Percentiles rank a stretch among this genome's conserved stretches.
Conservation (phyloP, 768 basidiomycete genomes). For the Lentinula sp. region DNA sequence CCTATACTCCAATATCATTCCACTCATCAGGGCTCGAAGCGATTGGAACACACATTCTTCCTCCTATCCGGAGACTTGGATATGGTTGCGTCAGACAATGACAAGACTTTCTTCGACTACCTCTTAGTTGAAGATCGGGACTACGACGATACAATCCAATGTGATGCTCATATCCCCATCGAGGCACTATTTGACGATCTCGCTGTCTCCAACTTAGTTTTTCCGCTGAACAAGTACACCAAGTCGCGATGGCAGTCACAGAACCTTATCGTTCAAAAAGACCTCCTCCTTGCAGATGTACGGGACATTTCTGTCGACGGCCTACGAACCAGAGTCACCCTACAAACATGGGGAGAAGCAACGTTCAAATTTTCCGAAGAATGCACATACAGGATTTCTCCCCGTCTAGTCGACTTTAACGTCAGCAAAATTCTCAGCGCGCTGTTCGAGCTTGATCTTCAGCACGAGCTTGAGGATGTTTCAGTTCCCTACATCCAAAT, state of each 20-base stretch:
- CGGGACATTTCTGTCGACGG: constrained; percentile 29
- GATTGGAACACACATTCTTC: constrained; percentile 29
- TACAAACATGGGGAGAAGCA: constrained; percentile 33
- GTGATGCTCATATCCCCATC: constrained; percentile 26
- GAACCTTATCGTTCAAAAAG: constrained; percentile 28
- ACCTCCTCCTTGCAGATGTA: constrained; percentile 34
- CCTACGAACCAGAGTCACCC: constrained; percentile 24
- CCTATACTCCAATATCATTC: constrained; percentile 34
- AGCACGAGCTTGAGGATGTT: constrained; percentile 15
- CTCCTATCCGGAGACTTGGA: constrained; percentile 38
- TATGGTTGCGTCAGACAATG: constrained; percentile 30
- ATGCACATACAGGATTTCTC: constrained; percentile 35
- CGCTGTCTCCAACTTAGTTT: constrained; percentile 35
- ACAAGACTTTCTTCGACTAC: constrained; percentile 37
- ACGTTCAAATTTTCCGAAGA: constrained; percentile 24
- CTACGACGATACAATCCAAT: constrained; percentile 8
- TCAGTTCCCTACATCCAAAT: constrained; percentile 34
- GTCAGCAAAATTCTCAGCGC: constrained; percentile 38
- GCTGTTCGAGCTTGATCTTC: constrained; percentile 40
- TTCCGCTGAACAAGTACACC: constrained; percentile 35
- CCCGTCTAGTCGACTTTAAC: constrained; percentile 48
- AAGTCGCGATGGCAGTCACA: constrained; percentile 31
- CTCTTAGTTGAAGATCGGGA: constrained; percentile 33
- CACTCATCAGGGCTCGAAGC: constrained; percentile 18
- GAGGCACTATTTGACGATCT: constrained; percentile 48